Percentiles rank a stretch among this genome's conserved stretches.
These are phyloP conservation scores for Geotrichum klebahnii DNA, from an alignment of 1,139 yeast species.

Conservation along the genomic window DNA sequence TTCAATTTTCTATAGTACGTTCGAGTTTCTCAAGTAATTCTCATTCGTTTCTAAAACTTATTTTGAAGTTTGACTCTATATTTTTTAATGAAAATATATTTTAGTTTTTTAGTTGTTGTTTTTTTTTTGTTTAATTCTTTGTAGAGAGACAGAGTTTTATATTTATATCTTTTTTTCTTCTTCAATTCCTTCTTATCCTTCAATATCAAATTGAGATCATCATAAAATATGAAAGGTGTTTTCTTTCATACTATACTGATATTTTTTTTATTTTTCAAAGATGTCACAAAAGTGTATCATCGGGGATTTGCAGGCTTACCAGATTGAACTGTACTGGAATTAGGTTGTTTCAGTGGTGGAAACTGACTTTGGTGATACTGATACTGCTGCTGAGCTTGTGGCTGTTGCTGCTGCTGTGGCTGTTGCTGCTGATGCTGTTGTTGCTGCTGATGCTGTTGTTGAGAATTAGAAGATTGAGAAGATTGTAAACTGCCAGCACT, in stretches of 20 bases:
- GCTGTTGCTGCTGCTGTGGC: neutral
- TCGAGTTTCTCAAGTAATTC: too few relatives aligned
- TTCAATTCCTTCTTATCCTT: too few relatives aligned
- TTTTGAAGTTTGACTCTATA: neutral
- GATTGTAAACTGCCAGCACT: neutral
- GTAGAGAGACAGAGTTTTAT: neutral
- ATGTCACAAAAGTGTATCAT: too few relatives aligned
- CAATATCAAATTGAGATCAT: too few relatives aligned
- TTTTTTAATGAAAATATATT: neutral
- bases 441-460: neutral
- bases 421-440: too few relatives aligned
- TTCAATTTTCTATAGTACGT: too few relatives aligned
- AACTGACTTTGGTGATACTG: neutral
- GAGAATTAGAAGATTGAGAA: neutral
- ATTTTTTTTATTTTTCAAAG: too few relatives aligned
- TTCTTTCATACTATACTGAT: too few relatives aligned
- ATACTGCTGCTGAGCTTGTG: neutral
- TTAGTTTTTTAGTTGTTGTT: neutral
- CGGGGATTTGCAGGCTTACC: neutral
- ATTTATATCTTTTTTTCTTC: too few relatives aligned
- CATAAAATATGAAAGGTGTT: too few relatives aligned
- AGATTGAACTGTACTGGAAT: neutral
- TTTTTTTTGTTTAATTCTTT: neutral
- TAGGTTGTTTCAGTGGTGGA: neutral
- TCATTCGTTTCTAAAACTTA: neutral